These are phyloP conservation scores for Dimargaris cristalligena DNA, from an alignment of 192 early-diverging fungal genomes.

Conservation along the genomic window DNA sequence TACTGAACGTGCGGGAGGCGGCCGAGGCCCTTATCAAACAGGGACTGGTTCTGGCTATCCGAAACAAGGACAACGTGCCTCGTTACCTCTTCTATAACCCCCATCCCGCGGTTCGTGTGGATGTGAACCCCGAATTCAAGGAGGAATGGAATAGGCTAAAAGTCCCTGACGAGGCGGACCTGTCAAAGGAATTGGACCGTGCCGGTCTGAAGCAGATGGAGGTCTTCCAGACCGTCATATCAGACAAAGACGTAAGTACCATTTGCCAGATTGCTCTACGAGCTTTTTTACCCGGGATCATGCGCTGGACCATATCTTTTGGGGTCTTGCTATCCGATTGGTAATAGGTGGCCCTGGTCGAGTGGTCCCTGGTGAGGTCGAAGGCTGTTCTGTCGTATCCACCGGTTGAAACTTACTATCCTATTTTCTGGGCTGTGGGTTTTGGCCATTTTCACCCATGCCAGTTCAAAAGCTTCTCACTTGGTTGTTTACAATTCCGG, in stretches of 20 bases:
- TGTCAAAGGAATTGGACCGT: conserved; percentile 46
- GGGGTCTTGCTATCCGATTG: neutral
- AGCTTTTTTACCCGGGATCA: neutral
- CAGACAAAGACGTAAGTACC: conserved; percentile 28
- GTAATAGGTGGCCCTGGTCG: neutral
- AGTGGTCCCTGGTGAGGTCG: neutral
- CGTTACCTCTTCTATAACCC: conserved; percentile 49
- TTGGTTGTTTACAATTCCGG: no score
- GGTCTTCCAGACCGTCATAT: conserved; percentile 49
- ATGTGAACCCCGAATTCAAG: conserved; percentile 40
- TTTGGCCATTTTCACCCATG: neutral
- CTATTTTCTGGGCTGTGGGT: no score
- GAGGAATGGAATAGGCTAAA: conserved; percentile 46
- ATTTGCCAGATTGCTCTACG: neutral
- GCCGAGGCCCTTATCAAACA: conserved; percentile 36
- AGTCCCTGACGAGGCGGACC: conserved; percentile 54
- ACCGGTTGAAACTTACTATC: no score
- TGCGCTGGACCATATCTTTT: neutral
- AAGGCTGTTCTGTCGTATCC: neutral
- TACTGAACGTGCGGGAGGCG: conserved; percentile 34
- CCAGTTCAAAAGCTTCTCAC: no score
- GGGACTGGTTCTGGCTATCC: conserved; percentile 40
- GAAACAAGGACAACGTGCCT: conserved; percentile 45
- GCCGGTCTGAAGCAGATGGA: conserved; percentile 59
- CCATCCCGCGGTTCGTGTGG: conserved; percentile 14